Conservation (phyloP, 257 asterid genomes). For the Solanum sejunctum region DNA sequence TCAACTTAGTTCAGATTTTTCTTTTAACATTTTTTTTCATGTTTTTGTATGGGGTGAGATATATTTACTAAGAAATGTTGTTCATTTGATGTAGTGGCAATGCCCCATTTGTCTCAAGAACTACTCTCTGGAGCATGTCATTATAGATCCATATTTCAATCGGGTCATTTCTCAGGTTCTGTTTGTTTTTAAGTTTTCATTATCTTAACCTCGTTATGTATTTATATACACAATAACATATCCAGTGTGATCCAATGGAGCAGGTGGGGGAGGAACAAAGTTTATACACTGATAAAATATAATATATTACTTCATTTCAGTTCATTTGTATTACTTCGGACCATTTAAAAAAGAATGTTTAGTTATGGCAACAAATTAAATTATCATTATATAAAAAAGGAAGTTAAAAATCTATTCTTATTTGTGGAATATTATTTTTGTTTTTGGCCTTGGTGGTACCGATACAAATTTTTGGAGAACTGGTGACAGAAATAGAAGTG, state of each 20-base stretch:
- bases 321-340: neutral
- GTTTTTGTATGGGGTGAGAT: neutral
- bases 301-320: neutral
- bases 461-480: slow-evolving; percentile 63
- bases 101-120: slow-evolving; percentile 89
- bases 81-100: slow-evolving; percentile 63
- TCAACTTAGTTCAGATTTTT: neutral
- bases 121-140: slow-evolving; percentile 66
- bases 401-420: neutral
- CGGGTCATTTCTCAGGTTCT: slow-evolving; percentile 64
- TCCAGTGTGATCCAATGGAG: neutral
- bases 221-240: neutral
- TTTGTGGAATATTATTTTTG: neutral
- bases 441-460: slow-evolving; percentile 6
- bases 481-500: slow-evolving; percentile 74
- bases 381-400: neutral
- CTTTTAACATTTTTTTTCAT: neutral
- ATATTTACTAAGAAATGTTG: neutral
- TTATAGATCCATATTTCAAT: slow-evolving; percentile 83
- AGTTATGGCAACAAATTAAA: neutral
- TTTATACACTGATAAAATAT: neutral
- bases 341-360: neutral
- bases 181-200: neutral
- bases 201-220: neutral
- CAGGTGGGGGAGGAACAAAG: neutral